Evolutionary conservation across 176 grass and related monocot genomes (phyloP).

Genomic region (Saccharum spontaneum): DNA sequence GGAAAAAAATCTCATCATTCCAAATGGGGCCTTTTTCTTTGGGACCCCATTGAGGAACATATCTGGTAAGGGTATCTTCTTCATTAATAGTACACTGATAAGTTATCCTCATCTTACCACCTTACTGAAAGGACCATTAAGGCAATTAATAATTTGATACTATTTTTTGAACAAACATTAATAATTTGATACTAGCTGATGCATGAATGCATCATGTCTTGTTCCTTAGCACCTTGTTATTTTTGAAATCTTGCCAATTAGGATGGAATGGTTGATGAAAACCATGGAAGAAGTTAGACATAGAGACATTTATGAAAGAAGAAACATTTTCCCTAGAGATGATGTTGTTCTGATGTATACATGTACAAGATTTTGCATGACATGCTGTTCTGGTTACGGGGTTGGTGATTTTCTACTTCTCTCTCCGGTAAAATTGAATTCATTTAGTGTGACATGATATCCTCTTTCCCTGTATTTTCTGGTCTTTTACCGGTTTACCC

Average conservation of each 20-base stretch:
- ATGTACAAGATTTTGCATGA: not conserved
- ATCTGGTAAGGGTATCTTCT: slow-evolving; percentile 4
- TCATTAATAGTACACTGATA: slow-evolving; percentile 6
- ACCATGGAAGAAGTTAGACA: slow-evolving; percentile 2
- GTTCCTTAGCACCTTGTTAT: slow-evolving; percentile 27
- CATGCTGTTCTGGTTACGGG: too few relatives aligned
- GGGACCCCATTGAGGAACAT: not conserved
- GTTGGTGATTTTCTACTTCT: not conserved
- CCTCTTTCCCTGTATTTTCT: not conserved
- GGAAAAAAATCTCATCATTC: not conserved
- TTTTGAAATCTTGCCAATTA: slow-evolving; percentile 13
- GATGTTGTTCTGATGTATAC: not conserved
- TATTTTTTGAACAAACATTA: not conserved
- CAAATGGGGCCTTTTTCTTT: not conserved
- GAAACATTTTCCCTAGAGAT: not conserved
- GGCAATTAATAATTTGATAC: not conserved
- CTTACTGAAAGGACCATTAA: slow-evolving; percentile 16
- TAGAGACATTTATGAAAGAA: not conserved
- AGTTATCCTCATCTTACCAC: slow-evolving; percentile 19
- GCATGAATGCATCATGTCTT: slow-evolving; percentile 18
- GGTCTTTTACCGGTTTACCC: not conserved
- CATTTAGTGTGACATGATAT: not conserved
- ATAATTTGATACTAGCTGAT: not conserved
- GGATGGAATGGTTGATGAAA: slow-evolving; percentile 9
- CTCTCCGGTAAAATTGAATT: not conserved